phyloP scores from a whole-genome alignment of 768 basidiomycete species.

The Trametes elegans region DNA sequence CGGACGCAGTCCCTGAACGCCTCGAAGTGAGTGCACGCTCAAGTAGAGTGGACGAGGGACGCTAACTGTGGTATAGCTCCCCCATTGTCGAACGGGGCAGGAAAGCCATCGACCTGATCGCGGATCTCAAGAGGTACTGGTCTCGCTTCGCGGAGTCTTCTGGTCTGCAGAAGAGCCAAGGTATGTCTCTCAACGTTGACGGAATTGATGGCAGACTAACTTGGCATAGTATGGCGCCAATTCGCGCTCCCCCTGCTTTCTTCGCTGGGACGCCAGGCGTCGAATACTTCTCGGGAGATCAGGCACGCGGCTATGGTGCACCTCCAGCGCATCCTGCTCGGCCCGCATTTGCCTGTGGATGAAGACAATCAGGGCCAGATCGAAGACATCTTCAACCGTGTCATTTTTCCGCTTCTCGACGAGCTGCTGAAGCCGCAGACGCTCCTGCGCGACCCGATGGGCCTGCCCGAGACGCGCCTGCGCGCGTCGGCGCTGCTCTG shows the following conservation, averaged over 20 bases:
- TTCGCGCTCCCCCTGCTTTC: conserved; percentile 73
- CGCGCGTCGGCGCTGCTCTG: conserved; percentile 88
- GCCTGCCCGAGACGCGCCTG: conserved; percentile 89
- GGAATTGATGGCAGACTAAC: neutral
- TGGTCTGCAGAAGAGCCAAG: conserved; percentile 36
- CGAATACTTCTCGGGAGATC: conserved; percentile 80
- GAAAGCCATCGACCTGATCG: conserved; percentile 78
- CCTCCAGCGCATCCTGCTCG: conserved; percentile 75
- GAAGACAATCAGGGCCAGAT: conserved; percentile 60
- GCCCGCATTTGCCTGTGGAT: conserved; percentile 64
- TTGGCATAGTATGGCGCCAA: conserved; percentile 61
- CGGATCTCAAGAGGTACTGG: conserved; percentile 67
- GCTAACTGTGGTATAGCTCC: conserved; percentile 45
- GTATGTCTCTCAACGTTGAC: conserved; percentile 28
- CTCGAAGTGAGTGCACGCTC: conserved; percentile 20
- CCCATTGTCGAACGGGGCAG: conserved; percentile 78
- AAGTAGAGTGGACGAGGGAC: neutral
- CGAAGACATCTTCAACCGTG: conserved; percentile 82
- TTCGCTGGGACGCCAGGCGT: conserved; percentile 76
- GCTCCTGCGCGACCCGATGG: conserved; percentile 73
- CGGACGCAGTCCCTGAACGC: conserved; percentile 27
- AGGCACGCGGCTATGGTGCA: conserved; percentile 49
- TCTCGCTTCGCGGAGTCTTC: conserved; percentile 52
- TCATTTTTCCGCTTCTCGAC: conserved; percentile 89
- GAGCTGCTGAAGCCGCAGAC: conserved; percentile 86